A percentile compares a stretch with the other conserved stretches of the same genome.
phyloP scores from a whole-genome alignment of 192 early-diverging fungal genomes.

The Gamsiella multidivaricata region DNA sequence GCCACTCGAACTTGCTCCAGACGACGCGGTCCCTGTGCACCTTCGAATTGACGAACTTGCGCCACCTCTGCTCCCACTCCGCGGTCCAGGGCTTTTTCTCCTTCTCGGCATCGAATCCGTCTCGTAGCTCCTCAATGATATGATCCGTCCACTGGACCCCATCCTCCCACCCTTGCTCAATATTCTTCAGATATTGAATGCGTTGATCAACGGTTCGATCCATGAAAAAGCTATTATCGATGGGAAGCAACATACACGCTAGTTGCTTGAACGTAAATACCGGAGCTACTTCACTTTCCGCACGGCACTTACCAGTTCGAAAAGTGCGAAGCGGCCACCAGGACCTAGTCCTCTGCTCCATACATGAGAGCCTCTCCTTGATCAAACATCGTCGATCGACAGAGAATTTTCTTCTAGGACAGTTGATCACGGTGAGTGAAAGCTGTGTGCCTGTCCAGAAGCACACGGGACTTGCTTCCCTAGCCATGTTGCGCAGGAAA shows the following conservation, averaged over 20 bases:
- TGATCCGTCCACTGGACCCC: conserved; percentile 13
- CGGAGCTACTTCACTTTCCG: no score
- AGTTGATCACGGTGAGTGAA: conserved; percentile 1
- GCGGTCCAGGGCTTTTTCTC: conserved; percentile 8
- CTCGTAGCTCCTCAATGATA: conserved; percentile 2
- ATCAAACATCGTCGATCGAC: no score
- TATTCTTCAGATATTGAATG: conserved; percentile 9
- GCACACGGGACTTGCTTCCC: conserved; percentile 12
- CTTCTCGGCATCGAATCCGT: conserved; percentile 3
- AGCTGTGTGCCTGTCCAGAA: conserved; percentile 19
- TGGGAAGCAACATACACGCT: no score
- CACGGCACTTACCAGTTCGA: no score
- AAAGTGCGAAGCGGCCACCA: no score
- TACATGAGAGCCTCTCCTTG: no score
- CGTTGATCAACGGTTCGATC: not conserved
- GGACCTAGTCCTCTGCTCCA: no score
- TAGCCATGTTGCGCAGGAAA: conserved; percentile 1
- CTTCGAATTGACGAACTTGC: not conserved
- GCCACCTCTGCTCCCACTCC: conserved; percentile 14
- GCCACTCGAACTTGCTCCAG: conserved; percentile 17
- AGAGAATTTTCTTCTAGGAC: conserved; percentile 9
- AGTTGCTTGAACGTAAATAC: no score
- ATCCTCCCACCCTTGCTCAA: conserved; percentile 17
- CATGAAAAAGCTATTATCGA: conserved; percentile 11
- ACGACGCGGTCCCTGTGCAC: not conserved